Evolutionary conservation across 2,329 filamentous ascomycete genomes (phyloP).

Genomic region (Neonectria neomacrospora): DNA sequence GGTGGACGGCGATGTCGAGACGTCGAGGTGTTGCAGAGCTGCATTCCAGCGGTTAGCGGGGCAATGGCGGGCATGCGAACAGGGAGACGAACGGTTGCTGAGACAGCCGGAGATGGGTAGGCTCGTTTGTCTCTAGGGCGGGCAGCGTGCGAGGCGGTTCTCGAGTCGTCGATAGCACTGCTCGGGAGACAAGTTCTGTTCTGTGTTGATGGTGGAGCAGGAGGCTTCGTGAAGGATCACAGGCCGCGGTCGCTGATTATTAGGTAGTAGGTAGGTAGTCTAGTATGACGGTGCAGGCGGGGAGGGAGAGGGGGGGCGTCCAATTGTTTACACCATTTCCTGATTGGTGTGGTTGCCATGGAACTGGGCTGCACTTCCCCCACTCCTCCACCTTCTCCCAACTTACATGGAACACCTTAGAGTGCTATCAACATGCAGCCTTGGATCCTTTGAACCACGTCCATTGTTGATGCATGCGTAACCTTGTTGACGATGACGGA

Average conservation of each 20-base stretch:
- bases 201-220: slow-evolving; percentile 6
- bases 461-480: background rate
- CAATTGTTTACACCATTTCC: slow-evolving; percentile 46
- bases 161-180: slow-evolving; percentile 3
- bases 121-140: slow-evolving; percentile 13
- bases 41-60: slow-evolving; percentile 57
- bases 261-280: too few species aligned
- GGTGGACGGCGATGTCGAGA: slow-evolving; percentile 25
- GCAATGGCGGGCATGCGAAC: slow-evolving; percentile 45
- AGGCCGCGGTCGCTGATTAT: background rate
- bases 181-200: background rate
- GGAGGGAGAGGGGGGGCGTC: background rate
- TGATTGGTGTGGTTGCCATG: slow-evolving; percentile 49
- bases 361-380: slow-evolving; percentile 13
- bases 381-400: background rate
- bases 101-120: slow-evolving; percentile 28
- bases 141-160: background rate
- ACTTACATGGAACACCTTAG: background rate
- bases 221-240: background rate
- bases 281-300: background rate
- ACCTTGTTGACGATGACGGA: background rate
- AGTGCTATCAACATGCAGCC: background rate
- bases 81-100: slow-evolving; percentile 31
- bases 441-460: background rate
- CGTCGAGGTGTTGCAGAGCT: slow-evolving; percentile 34